A percentile compares a stretch with the other conserved stretches of the same genome.
phyloP scores from a whole-genome alignment of 2,329 filamentous ascomycete species.

The Penicillium brasilianum region DNA sequence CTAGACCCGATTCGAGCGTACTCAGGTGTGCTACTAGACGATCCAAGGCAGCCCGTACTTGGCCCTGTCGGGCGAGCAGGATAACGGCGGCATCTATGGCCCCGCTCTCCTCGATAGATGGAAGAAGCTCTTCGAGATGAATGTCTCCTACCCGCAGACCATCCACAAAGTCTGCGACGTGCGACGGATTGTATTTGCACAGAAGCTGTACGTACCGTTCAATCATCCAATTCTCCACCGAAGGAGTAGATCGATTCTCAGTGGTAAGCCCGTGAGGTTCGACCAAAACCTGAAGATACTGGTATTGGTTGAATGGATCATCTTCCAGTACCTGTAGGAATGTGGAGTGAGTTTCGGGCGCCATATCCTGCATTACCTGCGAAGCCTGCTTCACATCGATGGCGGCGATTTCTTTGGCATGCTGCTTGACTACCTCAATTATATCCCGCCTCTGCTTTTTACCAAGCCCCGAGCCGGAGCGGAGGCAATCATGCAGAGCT shows the following conservation, averaged over 20 bases:
- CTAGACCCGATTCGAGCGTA: conserved; percentile 77
- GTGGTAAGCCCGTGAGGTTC: conserved; percentile 61
- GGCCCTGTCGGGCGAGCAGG: conserved; percentile 85
- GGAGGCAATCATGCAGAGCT: conserved; percentile 76
- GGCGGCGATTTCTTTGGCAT: conserved; percentile 69
- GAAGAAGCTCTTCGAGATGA: conserved; percentile 77
- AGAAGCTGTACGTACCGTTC: conserved; percentile 90
- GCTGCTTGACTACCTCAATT: conserved; percentile 66
- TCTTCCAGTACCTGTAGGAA: conserved; percentile 67
- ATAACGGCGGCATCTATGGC: conserved; percentile 92
- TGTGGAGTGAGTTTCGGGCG: conserved; percentile 68
- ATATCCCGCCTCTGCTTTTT: conserved; percentile 76
- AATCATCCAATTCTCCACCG: conserved; percentile 64
- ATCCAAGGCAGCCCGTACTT: conserved; percentile 80
- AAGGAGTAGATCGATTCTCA: conserved; percentile 37
- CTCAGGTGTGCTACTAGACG: conserved; percentile 80
- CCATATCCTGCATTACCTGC: conserved; percentile 64
- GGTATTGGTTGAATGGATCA: conserved; percentile 69
- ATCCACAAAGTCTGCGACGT: conserved; percentile 85
- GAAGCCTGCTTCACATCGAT: conserved; percentile 71
- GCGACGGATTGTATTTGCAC: conserved; percentile 80
- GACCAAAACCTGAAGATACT: conserved; percentile 77
- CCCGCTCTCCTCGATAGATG: conserved; percentile 85
- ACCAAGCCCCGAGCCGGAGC: conserved; percentile 65
- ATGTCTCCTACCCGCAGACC: conserved; percentile 77